These are phyloP conservation scores for Sclerotinia borealis DNA, from an alignment of 2,329 filamentous ascomycete genomes.

Conservation along the genomic window DNA sequence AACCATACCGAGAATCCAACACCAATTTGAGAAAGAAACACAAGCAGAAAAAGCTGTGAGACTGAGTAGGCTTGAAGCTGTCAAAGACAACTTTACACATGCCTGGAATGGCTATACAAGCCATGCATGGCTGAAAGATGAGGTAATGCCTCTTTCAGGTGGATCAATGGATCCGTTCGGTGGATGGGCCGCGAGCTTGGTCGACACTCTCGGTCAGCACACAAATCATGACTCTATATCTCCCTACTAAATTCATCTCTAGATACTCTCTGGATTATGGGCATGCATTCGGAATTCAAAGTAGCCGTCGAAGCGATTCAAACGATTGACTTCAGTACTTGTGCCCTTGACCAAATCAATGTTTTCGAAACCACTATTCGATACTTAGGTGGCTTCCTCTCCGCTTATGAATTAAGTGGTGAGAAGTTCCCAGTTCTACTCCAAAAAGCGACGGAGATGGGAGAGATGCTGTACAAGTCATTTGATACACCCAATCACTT, in stretches of 20 bases:
- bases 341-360: slow-evolving; percentile 23
- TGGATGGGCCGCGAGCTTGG: slow-evolving; percentile 80
- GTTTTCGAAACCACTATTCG: slow-evolving; percentile 37
- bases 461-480: slow-evolving; percentile 30
- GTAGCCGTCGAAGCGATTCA: slow-evolving; percentile 52
- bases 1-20: slow-evolving; percentile 23
- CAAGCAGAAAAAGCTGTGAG: slow-evolving; percentile 10
- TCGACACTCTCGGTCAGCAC: slow-evolving; percentile 46
- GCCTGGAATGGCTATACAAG: slow-evolving; percentile 76
- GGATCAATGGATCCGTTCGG: slow-evolving; percentile 72
- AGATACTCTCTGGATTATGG: slow-evolving; percentile 83
- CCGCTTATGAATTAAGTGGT: slow-evolving; percentile 33
- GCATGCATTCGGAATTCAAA: slow-evolving; percentile 68
- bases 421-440: slow-evolving; percentile 26
- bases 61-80: slow-evolving; percentile 15
- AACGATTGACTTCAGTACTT: slow-evolving; percentile 43
- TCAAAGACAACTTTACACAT: slow-evolving; percentile 23
- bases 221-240: no score
- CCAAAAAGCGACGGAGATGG: slow-evolving; percentile 29
- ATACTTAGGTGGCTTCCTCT: slow-evolving; percentile 35
- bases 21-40: slow-evolving; percentile 16
- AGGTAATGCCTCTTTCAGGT: slow-evolving; percentile 67
- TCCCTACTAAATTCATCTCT: slow-evolving; percentile 37
- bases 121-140: slow-evolving; percentile 78
- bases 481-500: slow-evolving; percentile 50